phyloP scores from a whole-genome alignment of 1,284 basidiomycete genomes.

The Trametes pubescens region DNA sequence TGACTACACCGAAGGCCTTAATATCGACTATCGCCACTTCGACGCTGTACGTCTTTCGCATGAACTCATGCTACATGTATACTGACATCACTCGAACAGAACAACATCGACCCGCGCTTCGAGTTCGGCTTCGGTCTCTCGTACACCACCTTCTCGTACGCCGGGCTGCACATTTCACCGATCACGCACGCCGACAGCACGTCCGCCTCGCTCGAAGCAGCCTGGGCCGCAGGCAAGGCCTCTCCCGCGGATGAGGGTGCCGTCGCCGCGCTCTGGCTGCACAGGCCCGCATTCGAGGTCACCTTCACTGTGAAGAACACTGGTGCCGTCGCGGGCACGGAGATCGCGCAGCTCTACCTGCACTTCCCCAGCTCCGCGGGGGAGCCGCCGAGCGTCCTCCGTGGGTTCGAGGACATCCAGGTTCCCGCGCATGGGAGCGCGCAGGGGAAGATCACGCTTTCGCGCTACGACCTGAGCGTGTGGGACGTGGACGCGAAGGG shows the following conservation, averaged over 20 bases:
- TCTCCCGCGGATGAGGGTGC: slow-evolving; percentile 58
- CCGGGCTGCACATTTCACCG: slow-evolving; percentile 54
- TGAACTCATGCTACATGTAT: slow-evolving; percentile 2
- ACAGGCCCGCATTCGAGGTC: slow-evolving; percentile 65
- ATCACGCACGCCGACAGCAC: slow-evolving; percentile 48
- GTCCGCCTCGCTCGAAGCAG: slow-evolving; percentile 47
- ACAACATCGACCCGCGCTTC: slow-evolving; percentile 68
- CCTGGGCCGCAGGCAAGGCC: slow-evolving; percentile 63
- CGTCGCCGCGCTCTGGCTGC: slow-evolving; percentile 69
- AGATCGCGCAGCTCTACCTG: slow-evolving; percentile 57
- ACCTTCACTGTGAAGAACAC: slow-evolving; percentile 68
- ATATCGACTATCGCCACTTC: slow-evolving; percentile 84
- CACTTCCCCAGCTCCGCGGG: slow-evolving; percentile 48
- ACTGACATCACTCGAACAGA: slow-evolving; percentile 24
- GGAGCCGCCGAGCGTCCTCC: slow-evolving; percentile 53
- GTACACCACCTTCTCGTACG: slow-evolving; percentile 83
- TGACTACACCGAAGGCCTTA: slow-evolving; percentile 72
- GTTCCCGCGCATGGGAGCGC: slow-evolving; percentile 44
- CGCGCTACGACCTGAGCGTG: slow-evolving; percentile 53
- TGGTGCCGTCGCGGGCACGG: slow-evolving; percentile 56
- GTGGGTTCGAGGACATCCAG: slow-evolving; percentile 57
- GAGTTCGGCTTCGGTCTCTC: slow-evolving; percentile 89
- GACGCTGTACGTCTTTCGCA: slow-evolving; percentile 59
- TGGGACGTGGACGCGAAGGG: slow-evolving; percentile 42
- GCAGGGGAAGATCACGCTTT: slow-evolving; percentile 48